Percentiles rank a stretch among this genome's conserved stretches.
These are phyloP conservation scores for Hyaloscypha finlandica DNA, from an alignment of 495 filamentous ascomycete species.

Conservation along the genomic window DNA sequence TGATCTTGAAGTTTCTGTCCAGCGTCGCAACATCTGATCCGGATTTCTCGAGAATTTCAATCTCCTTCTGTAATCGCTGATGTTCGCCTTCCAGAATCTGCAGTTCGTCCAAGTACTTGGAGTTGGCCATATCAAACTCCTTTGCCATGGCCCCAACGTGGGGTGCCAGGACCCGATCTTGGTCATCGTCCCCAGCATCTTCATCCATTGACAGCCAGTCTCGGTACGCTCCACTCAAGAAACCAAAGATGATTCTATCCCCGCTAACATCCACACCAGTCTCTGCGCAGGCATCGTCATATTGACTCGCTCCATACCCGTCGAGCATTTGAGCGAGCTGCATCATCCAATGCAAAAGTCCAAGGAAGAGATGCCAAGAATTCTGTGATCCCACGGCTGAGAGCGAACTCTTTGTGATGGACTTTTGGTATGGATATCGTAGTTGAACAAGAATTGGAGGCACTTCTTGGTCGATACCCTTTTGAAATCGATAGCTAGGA, in stretches of 20 bases:
- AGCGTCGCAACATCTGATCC: slow-evolving; percentile 79
- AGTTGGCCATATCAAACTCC: slow-evolving; percentile 82
- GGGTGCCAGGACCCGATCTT: slow-evolving; percentile 69
- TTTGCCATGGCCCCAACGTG: slow-evolving; percentile 88
- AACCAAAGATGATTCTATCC: slow-evolving; percentile 91
- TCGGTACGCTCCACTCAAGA: slow-evolving; percentile 82
- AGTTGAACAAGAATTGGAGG: slow-evolving; percentile 88
- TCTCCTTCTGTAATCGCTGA: slow-evolving; percentile 72
- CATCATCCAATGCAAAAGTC: slow-evolving; percentile 98
- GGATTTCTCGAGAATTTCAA: slow-evolving; percentile 83
- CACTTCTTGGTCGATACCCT: slow-evolving; percentile 91
- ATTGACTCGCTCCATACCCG: slow-evolving; percentile 67
- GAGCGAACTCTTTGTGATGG: slow-evolving; percentile 93
- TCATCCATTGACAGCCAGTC: slow-evolving; percentile 91
- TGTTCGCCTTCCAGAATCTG: slow-evolving; percentile 83
- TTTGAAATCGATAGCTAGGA: slow-evolving; percentile 85
- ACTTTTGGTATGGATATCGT: slow-evolving; percentile 91
- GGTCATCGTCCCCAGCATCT: slow-evolving; percentile 81
- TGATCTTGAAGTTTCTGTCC: slow-evolving; percentile 79
- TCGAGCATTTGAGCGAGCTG: slow-evolving; percentile 92
- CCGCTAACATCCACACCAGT: slow-evolving; percentile 82
- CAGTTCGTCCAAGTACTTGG: slow-evolving; percentile 78
- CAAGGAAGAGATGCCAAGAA: slow-evolving; percentile 85
- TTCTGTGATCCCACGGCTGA: slow-evolving; percentile 93
- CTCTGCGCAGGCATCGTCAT: slow-evolving; percentile 84